Percentiles rank a stretch among this genome's conserved stretches.
Conservation (phyloP, 169 alveolate genomes). For the Plasmodium malariae region DNA sequence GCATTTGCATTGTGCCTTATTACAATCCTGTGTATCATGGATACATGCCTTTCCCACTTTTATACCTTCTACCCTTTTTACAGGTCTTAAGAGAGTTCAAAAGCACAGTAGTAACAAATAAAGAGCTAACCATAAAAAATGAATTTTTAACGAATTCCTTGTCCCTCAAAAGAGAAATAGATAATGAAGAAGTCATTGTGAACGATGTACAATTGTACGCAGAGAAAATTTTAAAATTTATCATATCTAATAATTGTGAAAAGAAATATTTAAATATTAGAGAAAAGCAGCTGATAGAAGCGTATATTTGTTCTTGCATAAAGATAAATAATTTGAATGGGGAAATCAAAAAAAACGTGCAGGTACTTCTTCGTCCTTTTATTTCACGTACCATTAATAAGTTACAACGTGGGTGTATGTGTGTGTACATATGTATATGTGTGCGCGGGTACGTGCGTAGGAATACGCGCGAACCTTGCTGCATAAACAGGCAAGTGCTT, state of each 20-base stretch:
- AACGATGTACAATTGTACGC: constrained; percentile 23
- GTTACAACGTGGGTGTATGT: neutral
- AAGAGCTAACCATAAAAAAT: constrained; percentile 34
- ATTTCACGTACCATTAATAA: neutral
- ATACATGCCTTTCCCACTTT: no score
- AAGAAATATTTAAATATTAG: constrained; percentile 30
- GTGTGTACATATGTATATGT: neutral
- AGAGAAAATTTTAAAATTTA: constrained; percentile 37
- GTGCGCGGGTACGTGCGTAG: neutral
- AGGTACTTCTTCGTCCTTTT: constrained; percentile 17
- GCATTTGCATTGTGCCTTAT: no score
- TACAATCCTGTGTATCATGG: no score
- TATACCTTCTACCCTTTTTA: neutral
- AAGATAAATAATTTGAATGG: constrained; percentile 37
- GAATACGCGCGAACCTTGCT: neutral
- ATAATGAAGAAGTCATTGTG: neutral
- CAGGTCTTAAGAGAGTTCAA: constrained; percentile 40
- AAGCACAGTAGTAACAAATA: constrained; percentile 13
- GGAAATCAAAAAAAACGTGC: constrained; percentile 29
- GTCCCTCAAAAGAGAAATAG: constrained; percentile 9
- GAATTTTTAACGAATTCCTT: constrained; percentile 16
- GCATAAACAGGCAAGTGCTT: neutral
- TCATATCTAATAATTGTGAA: constrained; percentile 10
- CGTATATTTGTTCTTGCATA: constrained; percentile 61
- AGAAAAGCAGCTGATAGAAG: constrained; percentile 70